Evolutionary conservation across 1,139 yeast genomes (phyloP).

Genomic region (Eremothecium coryli): DNA sequence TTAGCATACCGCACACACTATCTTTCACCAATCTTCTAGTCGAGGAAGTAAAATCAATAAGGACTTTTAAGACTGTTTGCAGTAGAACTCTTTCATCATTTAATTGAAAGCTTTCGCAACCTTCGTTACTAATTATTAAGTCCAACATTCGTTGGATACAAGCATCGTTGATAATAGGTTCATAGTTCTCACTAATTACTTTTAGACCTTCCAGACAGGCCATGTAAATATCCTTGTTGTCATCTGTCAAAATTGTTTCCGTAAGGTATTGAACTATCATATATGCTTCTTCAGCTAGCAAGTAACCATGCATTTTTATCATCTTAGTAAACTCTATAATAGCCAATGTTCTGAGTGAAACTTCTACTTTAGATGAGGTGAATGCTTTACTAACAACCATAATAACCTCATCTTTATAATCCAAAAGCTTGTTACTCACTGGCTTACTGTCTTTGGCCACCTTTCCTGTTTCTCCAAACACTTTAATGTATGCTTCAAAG

Average conservation of each 20-base stretch:
- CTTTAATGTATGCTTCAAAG: constrained; percentile 35
- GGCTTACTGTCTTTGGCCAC: constrained; percentile 11
- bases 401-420: constrained; percentile 56
- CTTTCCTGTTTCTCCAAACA: constrained; percentile 27
- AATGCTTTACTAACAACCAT: constrained; percentile 58
- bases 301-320: constrained; percentile 38
- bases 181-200: constrained; percentile 34
- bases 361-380: constrained; percentile 57
- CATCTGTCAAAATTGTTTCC: constrained; percentile 46
- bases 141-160: constrained; percentile 54
- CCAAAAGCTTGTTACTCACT: constrained; percentile 31
- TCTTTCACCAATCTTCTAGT: constrained; percentile 26
- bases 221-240: constrained; percentile 35
- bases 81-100: constrained; percentile 22
- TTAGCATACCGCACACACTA: constrained; percentile 21
- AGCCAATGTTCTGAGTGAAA: constrained; percentile 57
- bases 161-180: constrained; percentile 44
- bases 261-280: constrained; percentile 59
- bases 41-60: constrained; percentile 32
- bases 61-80: constrained; percentile 37
- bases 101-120: constrained; percentile 17
- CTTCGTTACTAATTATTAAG: constrained; percentile 38
- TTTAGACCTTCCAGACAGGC: constrained; percentile 46
- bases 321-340: constrained; percentile 55
- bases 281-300: constrained; percentile 47